Base-by-base conservation (phyloP, 2,329 filamentous ascomycete genomes). In the Nemania bipapillata region DNA sequence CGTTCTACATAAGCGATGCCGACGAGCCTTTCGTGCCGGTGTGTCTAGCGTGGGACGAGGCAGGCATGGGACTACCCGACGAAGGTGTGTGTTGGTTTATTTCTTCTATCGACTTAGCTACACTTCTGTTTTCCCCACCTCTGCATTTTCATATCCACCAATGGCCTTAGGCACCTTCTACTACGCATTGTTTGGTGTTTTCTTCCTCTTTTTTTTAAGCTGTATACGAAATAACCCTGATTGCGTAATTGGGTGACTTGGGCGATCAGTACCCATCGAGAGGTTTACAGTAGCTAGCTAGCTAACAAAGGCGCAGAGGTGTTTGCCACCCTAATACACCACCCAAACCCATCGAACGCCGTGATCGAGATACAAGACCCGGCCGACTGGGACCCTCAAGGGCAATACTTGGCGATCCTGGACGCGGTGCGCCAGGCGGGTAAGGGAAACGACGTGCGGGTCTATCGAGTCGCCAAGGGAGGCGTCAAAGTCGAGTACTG, bases 11-110 rank as follows among this genome's bases (percentile, higher is more conserved):
- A 17, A 96, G 91, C 70, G 94, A 97, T 67, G 89, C 92, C 32
- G 94, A 97, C 78, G 93, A 96, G 83, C 90, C 91, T 4, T 97
- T 97, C 80, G 89, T 92, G 78, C 88, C 89, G 3, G 92, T 97
- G 5, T 88, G 86, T 61, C 79, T 97, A 73, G 85, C 84, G 72
- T 92, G 86, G 81, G 79, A 83, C 22, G 85, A 86, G 70, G 80
- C 77, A 20, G 84, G 82, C 26, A 82, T 81, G 57, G 83, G 83
- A 3, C 76, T 91, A 74, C 88, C 90, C 0, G 84, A 87, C 72
- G 89, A 91, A 79, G 84, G 89, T 91, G 89, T 91, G 77, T 75
- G 85, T 81, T 72, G 20, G 4, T 52, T 30, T 59, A 12, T 42
- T 11, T 22, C 42, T 58, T 45, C 20, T 24, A 30, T 17, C 1